Base-by-base conservation (phyloP, 176 grass and related monocot genomes). In the Oryza australiensis region DNA sequence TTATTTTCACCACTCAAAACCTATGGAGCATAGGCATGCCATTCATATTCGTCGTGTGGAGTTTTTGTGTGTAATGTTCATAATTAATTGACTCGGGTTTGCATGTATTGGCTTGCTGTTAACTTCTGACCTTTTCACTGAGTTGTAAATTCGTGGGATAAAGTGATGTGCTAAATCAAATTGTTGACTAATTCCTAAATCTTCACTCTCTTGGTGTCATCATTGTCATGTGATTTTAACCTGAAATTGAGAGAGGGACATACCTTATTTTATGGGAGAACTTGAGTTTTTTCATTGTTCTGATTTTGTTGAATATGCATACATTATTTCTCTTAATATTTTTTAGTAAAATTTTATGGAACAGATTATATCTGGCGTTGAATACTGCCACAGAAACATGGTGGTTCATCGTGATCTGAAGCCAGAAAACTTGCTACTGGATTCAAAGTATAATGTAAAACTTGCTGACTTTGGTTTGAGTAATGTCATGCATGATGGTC, bases 371-470 rank as follows among this genome's bases (percentile, higher is more conserved):
- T 95, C 88, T 73, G 93, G 96, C 66, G 93, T 99, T 40, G 96
- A 94, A 64, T 99, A 99, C 81, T 99, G 93, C 72, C 93, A 99
- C 63, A 95, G 96, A 87, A 99, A 95, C 77, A 99, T 99, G 96
- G 89, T 95, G n/a, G 96, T 91, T 65, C 96, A 99, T 90, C 88
- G 93, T 72, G 96, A 99, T 88, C 86, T 99, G 37, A 95, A 95
- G 80, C 96, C 89, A 59, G 96, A 99, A 77, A 99, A 99, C 76
- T 70, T 99, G 73, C 83, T 99, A 76, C 79, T 99, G 49, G 93
- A 99, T 91, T 99, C 96, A 49, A 99, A 94, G 68, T 87, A 87
- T 78, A 99, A 93, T 90, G 89, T 99, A 29, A 99, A 99, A 80
- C 88, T 99, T 84, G 93, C 96, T 28, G 93, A 99, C 80, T 99